phyloP scores from a whole-genome alignment of 345 rosid genomes.

The Zanthoxylum bungeanum region DNA sequence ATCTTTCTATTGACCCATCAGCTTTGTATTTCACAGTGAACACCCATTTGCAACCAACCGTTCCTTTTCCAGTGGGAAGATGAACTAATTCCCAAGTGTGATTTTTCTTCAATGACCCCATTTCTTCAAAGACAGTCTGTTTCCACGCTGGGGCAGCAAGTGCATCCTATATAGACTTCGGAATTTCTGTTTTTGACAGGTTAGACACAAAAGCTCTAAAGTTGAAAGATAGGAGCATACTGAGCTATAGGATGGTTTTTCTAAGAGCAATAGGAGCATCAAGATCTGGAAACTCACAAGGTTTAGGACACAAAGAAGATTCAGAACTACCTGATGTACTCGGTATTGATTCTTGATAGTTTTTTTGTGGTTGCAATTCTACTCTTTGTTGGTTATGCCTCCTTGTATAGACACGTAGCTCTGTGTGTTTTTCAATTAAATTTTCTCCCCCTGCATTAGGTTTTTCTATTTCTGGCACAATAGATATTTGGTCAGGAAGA shows the following conservation, averaged over 20 bases:
- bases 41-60: background rate
- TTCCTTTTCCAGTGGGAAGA: background rate
- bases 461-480: too few species aligned
- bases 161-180: background rate
- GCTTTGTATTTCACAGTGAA: background rate
- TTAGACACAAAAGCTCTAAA: background rate
- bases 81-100: background rate
- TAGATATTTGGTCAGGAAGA: too few species aligned
- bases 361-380: too few species aligned
- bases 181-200: background rate
- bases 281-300: too few species aligned
- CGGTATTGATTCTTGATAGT: too few species aligned
- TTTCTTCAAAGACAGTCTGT: background rate
- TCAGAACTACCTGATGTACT: too few species aligned
- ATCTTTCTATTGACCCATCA: background rate
- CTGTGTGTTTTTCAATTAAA: too few species aligned
- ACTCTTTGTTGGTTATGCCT: too few species aligned
- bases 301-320: too few species aligned
- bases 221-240: background rate
- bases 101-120: background rate
- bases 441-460: too few species aligned
- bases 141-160: background rate
- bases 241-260: background rate
- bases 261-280: too few species aligned
- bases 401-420: too few species aligned